Evolutionary conservation across 306 rosid genomes (phyloP), one percentile per base, ranked within the genome.

Genomic region (Prunus dulcis): DNA sequence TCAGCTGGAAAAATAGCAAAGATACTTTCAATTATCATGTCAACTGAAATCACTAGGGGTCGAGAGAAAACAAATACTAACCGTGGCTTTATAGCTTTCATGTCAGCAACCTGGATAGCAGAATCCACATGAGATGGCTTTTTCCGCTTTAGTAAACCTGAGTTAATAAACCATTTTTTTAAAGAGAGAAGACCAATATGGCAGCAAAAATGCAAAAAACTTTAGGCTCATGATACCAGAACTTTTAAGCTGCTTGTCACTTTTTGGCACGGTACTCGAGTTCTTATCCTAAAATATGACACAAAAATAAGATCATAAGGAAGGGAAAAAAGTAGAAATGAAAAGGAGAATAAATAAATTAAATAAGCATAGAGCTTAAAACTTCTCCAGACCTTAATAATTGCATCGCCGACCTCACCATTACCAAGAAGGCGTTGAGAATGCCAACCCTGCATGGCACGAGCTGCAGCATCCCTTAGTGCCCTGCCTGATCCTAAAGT

Each of bases 361-460:
- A 56, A 56, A 69, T 3, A 52, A 19, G 17, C 18, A 56, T 0
- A 22, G 28, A 72, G 15, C 49, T 69, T 74, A 58, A 75, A 80
- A 67, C 49, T 75, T 65, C 52, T 71, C 25, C 84, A 74, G 56
- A 83, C 90, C 90, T 90, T 88, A 69, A 83, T 88, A 52, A 83
- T 86, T 17, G 92, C 91, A 75, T 90, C 92, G 63, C 89, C 84
- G 68, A 86, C 92, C 87, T 90, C 92, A 69, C 92, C 93, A 43
- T 90, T 88, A 78, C 88, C 89, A 58, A 86, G 86, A 80, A 84
- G 92, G 69, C 91, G 92, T 46, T 87, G 95, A 30, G 96, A 88
- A 75, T 90, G 96, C 96, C 96, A 88, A 82, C 96, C 96, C 70
- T 87, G 96, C 96, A 90, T 90, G 67, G 96, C 96, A 76, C 92